Conservation (phyloP, 2,329 filamentous ascomycete genomes). For the Bipolaris oryzae region DNA sequence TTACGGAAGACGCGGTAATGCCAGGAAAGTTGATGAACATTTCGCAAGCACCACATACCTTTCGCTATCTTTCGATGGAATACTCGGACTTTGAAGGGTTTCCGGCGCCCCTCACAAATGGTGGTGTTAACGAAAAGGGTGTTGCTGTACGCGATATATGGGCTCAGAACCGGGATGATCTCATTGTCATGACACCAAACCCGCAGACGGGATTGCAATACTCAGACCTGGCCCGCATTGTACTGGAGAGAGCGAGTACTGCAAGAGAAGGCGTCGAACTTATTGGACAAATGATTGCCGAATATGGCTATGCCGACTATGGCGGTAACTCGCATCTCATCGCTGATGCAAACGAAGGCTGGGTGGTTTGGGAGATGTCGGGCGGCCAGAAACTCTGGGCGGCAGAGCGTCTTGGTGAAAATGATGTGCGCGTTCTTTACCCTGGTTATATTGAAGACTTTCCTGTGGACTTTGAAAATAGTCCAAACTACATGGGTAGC, state of each 20-base stretch:
- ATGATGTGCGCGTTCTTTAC: constrained; percentile 44
- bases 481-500: constrained; percentile 41
- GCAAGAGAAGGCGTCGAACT: constrained; percentile 53
- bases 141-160: constrained; percentile 53
- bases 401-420: constrained; percentile 40
- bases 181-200: constrained; percentile 51
- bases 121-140: constrained; percentile 53
- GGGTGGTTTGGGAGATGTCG: constrained; percentile 46
- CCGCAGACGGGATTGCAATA: constrained; percentile 53
- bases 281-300: constrained; percentile 49
- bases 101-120: constrained; percentile 53
- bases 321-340: constrained; percentile 54
- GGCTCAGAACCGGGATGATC: constrained; percentile 49
- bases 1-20: constrained; percentile 49
- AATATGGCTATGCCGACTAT: constrained; percentile 52
- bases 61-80: constrained; percentile 47
- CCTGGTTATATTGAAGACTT: constrained; percentile 49
- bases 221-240: constrained; percentile 50
- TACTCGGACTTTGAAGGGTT: constrained; percentile 52
- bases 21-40: constrained; percentile 46
- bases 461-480: constrained; percentile 39
- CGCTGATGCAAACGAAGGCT: constrained; percentile 48
- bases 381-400: constrained; percentile 45
- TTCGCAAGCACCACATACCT: constrained; percentile 43
- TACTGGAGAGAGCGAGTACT: constrained; percentile 50